Percentiles rank a stretch among this genome's conserved stretches.
These are phyloP conservation scores for Strobilomyces confusus DNA, from an alignment of 768 basidiomycete species.

Conservation along the genomic window DNA sequence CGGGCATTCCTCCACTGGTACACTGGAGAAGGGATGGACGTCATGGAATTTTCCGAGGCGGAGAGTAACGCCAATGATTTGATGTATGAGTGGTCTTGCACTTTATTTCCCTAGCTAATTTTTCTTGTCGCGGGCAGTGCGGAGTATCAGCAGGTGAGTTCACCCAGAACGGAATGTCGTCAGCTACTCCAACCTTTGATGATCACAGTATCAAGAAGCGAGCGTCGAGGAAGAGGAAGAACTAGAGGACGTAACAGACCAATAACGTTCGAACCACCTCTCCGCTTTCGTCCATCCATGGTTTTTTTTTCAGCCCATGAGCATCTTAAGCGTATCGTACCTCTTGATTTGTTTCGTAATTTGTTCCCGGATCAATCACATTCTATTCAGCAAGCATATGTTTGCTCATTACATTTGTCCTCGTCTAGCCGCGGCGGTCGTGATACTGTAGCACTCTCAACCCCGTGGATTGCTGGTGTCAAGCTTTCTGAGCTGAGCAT, in stretches of 20 bases:
- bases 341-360: constrained; percentile 20
- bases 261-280: constrained; percentile 21
- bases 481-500: not conserved
- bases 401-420: no score
- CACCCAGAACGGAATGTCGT: not conserved
- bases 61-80: constrained; percentile 80
- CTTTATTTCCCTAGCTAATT: constrained; percentile 2
- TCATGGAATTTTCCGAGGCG: constrained; percentile 78
- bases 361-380: constrained; percentile 8
- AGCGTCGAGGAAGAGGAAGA: constrained; percentile 38
- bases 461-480: not conserved
- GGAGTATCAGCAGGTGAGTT: constrained; percentile 81
- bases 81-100: constrained; percentile 51
- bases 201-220: constrained; percentile 58
- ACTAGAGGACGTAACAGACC: constrained; percentile 21
- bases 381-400: not conserved
- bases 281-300: not conserved
- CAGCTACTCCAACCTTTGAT: not conserved
- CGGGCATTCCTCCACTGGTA: constrained; percentile 91
- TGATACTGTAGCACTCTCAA: not conserved
- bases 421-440: not conserved
- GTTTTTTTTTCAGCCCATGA: not conserved
- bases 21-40: constrained; percentile 88
- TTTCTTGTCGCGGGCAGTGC: constrained; percentile 42
- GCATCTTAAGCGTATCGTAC: constrained; percentile 13